Percentiles rank a stretch among this genome's conserved stretches.
phyloP scores from a whole-genome alignment of 441 rosid genomes.

The Erysimum cheiri region DNA sequence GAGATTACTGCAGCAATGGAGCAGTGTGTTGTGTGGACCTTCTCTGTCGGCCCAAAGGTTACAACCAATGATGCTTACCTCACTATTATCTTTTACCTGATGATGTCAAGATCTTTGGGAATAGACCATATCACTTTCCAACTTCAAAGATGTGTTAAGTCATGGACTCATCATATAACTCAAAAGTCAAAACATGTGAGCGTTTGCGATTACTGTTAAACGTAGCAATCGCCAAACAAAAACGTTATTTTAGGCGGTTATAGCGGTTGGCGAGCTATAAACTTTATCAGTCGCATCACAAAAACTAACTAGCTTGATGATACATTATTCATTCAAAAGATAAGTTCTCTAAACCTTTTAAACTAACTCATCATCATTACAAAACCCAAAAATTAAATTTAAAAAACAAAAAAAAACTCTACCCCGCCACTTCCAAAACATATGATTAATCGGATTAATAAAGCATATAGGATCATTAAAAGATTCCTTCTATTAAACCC shows the following conservation, averaged over 20 bases:
- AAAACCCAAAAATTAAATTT: conserved; percentile 13
- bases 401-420: conserved; percentile 7
- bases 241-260: not conserved
- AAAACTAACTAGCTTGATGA: conserved; percentile 34
- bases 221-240: not conserved
- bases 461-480: conserved; percentile 26
- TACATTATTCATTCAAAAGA: conserved; percentile 25
- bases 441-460: conserved; percentile 35
- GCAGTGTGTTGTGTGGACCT: conserved; percentile 41
- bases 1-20: conserved; percentile 28
- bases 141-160: conserved; percentile 10
- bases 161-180: conserved; percentile 16
- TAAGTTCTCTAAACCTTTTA: conserved; percentile 34
- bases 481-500: conserved; percentile 11
- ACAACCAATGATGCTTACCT: conserved; percentile 35
- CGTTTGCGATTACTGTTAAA: no score
- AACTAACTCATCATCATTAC: conserved; percentile 41
- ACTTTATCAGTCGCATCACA: conserved; percentile 10
- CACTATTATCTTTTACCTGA: conserved; percentile 23
- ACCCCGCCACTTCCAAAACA: conserved; percentile 39
- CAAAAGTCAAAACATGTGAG: conserved; percentile 27
- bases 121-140: conserved; percentile 30
- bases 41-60: conserved; percentile 35
- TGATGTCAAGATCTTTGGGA: conserved; percentile 27
- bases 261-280: not conserved